These are phyloP conservation scores for Trichophyton equinum DNA, from an alignment of 2,329 filamentous ascomycete species.

Conservation along the genomic window DNA sequence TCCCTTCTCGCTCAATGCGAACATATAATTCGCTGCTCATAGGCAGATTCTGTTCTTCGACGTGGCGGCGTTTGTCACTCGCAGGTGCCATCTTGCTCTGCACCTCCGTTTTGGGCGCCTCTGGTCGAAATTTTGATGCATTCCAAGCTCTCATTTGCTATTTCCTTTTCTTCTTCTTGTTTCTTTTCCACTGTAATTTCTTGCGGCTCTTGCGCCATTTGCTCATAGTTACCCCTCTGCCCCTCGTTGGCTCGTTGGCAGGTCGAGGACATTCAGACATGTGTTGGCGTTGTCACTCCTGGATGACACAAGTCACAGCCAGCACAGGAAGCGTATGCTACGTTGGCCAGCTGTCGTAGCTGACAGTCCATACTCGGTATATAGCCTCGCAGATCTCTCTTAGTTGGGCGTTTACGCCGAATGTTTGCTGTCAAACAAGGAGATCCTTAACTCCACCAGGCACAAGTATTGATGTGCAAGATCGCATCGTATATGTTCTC, in stretches of 20 bases:
- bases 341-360: slow-evolving; percentile 64
- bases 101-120: background rate
- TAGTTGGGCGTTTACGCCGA: slow-evolving; percentile 54
- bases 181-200: background rate
- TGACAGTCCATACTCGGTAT: slow-evolving; percentile 17
- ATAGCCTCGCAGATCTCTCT: slow-evolving; percentile 48
- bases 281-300: background rate
- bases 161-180: background rate
- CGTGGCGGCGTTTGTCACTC: background rate
- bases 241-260: no score
- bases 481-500: slow-evolving; percentile 61
- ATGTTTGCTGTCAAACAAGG: slow-evolving; percentile 90
- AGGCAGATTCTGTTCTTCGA: background rate
- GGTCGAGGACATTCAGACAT: no score
- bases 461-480: slow-evolving; percentile 66
- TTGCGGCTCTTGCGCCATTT: slow-evolving; percentile 36
- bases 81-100: background rate
- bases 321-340: background rate
- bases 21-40: background rate
- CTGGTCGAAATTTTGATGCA: background rate
- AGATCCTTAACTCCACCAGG: slow-evolving; percentile 73
- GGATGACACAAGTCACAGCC: background rate
- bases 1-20: background rate
- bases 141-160: background rate
- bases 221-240: slow-evolving; percentile 36